Conservation (phyloP, 1,284 basidiomycete genomes). For the Naganishia sp. region DNA sequence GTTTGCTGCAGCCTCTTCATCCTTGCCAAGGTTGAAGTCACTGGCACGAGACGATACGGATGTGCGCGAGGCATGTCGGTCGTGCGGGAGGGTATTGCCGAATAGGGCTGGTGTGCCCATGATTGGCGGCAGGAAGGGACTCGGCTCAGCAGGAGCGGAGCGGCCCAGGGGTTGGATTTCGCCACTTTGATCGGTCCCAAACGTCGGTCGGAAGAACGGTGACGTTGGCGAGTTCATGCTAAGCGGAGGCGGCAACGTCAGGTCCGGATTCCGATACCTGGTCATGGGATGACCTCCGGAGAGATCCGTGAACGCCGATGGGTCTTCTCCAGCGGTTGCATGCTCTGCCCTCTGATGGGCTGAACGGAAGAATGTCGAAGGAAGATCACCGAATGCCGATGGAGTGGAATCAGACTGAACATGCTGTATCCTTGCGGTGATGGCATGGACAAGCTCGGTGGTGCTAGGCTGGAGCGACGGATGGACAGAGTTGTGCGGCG, state of each 20-base stretch:
- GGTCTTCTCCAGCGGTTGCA: not conserved
- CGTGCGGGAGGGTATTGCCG: conserved; percentile 2
- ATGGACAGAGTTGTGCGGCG: conserved; percentile 6
- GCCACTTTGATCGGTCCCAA: not conserved
- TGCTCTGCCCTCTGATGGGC: conserved; percentile 8
- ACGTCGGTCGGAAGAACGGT: conserved; percentile 10
- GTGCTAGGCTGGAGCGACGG: conserved; percentile 12
- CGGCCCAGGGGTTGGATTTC: not conserved
- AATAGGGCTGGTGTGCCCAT: conserved; percentile 12
- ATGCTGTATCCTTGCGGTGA: not conserved
- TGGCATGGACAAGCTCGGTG: conserved; percentile 7
- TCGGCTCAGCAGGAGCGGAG: not conserved
- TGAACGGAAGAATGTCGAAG: conserved; percentile 24
- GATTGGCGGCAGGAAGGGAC: conserved; percentile 24
- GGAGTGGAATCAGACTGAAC: not conserved
- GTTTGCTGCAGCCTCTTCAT: conserved; percentile 30
- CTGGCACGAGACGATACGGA: conserved; percentile 10
- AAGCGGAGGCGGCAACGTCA: conserved; percentile 17
- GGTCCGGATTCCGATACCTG: conserved; percentile 18
- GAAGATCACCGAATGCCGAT: conserved; percentile 14
- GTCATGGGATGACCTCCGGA: not conserved
- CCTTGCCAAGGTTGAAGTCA: conserved; percentile 10
- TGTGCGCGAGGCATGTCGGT: not conserved
- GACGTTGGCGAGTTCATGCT: conserved; percentile 8
- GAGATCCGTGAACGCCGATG: not conserved